A percentile compares a stretch with the other conserved stretches of the same genome.
Conservation (phyloP, 1,139 yeast genomes). For the Zygoascus sp. region DNA sequence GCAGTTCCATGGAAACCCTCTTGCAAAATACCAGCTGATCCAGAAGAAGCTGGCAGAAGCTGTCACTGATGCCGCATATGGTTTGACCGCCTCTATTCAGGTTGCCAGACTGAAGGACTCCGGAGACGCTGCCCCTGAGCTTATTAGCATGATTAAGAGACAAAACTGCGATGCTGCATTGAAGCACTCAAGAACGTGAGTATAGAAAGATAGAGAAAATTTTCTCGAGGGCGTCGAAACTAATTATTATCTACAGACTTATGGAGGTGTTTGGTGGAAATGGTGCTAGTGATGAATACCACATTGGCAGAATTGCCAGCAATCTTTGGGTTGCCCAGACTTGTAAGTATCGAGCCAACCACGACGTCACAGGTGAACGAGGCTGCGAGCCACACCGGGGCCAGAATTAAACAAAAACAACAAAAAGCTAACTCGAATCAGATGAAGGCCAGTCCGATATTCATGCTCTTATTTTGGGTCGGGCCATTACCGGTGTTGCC, state of each 20-base stretch:
- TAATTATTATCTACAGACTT: constrained; percentile 25
- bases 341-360: constrained; percentile 29
- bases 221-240: background rate
- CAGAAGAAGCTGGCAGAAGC: constrained; percentile 45
- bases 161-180: constrained; percentile 43
- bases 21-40: constrained; percentile 40
- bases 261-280: constrained; percentile 46
- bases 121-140: constrained; percentile 39
- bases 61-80: constrained; percentile 40
- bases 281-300: constrained; percentile 43
- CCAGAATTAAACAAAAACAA: background rate
- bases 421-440: constrained; percentile 3
- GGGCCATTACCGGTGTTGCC: constrained; percentile 42
- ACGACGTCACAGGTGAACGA: no score
- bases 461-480: constrained; percentile 41
- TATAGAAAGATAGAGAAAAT: background rate
- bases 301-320: constrained; percentile 42
- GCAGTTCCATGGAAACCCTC: constrained; percentile 39
- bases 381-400: no score
- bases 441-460: constrained; percentile 45
- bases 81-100: constrained; percentile 39
- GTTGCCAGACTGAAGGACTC: constrained; percentile 42
- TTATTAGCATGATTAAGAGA: constrained; percentile 43
- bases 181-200: constrained; percentile 32
- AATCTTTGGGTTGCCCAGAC: constrained; percentile 44